Percentiles rank a stretch among this genome's conserved stretches.
These are phyloP conservation scores for Rhododendron griersonianum DNA, from an alignment of 148 eudicot genomes.

Conservation along the genomic window DNA sequence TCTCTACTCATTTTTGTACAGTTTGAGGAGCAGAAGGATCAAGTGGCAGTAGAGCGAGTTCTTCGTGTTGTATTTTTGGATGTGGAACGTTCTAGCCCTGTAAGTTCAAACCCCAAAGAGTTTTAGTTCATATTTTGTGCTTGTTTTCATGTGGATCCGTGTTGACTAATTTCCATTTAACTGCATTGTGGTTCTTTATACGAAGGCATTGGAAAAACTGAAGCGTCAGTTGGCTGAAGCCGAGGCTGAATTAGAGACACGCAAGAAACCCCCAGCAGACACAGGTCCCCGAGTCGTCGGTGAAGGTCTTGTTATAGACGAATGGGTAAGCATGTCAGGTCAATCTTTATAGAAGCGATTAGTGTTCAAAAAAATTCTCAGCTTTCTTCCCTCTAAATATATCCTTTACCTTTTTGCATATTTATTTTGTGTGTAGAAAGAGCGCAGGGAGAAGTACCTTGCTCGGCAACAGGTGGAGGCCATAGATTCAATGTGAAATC, in stretches of 20 bases:
- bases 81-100: conserved; percentile 32
- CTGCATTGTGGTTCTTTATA: background rate
- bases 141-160: conserved; percentile 15
- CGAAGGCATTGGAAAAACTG: conserved; percentile 49
- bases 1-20: conserved; percentile 1
- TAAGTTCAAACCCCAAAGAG: conserved; percentile 11
- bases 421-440: conserved; percentile 51
- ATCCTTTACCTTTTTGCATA: too few species aligned
- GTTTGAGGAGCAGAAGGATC: conserved; percentile 64
- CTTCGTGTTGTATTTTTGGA: conserved; percentile 52
- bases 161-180: conserved; percentile 10
- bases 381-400: background rate
- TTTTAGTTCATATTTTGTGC: conserved; percentile 26
- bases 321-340: conserved; percentile 38
- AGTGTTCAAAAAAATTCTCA: background rate
- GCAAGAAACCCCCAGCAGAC: conserved; percentile 48
- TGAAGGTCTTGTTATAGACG: conserved; percentile 63
- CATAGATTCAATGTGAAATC: conserved; percentile 3
- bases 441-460: conserved; percentile 87
- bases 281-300: conserved; percentile 37
- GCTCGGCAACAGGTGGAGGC: conserved; percentile 87
- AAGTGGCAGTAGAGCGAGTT: conserved; percentile 48
- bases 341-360: background rate
- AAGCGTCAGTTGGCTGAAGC: conserved; percentile 57
- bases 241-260: conserved; percentile 45